Evolutionary conservation across 495 filamentous ascomycete genomes (phyloP), one percentile per base, ranked within the genome.

Genomic region (Cercophora scortea): DNA sequence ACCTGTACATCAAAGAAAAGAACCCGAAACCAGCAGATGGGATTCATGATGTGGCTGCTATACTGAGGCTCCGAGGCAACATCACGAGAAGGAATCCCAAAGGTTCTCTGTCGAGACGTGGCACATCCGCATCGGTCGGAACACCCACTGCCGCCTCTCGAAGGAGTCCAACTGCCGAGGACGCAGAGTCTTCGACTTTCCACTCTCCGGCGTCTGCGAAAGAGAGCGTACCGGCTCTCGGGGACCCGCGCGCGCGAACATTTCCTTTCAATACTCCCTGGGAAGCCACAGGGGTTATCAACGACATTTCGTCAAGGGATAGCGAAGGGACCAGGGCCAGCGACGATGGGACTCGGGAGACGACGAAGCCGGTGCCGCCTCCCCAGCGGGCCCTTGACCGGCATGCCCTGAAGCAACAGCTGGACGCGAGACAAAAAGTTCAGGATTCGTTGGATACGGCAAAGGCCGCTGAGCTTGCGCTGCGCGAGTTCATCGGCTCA

Each of bases 1-100:
- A 96, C 63, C 78, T 93, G 35, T 95, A 90, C 64, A 86, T 95
- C 55, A 88, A 87, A 63, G 83, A 86, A 58, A 91, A 88, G 69
- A 95, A 95, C 62, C 83, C 85, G 6, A 89, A 88, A 61, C 73
- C 83, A 2, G 78, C 89, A 4, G 90, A 96, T 68, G 90, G 89
- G 8, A 61, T 94, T 42, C 90, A 96, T 68, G 78, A 94, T 71
- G 86, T 95, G 33, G 87, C 90, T 6, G 87, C 87, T 67, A 96
- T 96, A 63, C 77, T 81, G 60, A 86, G 84, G 64, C 74, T 93
- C 56, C 80, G 90, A 51, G 84, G 86, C 41, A 79, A 80, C 34
- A 91, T 96, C 70, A 96, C 90, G 42, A 80, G 90, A 41, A 76
- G 90, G 53, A 86, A 91, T 66, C 80, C 87, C 3, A 79, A 82